These are phyloP conservation scores for Botrytis fragariae DNA, from an alignment of 2,329 filamentous ascomycete genomes.

Conservation along the genomic window DNA sequence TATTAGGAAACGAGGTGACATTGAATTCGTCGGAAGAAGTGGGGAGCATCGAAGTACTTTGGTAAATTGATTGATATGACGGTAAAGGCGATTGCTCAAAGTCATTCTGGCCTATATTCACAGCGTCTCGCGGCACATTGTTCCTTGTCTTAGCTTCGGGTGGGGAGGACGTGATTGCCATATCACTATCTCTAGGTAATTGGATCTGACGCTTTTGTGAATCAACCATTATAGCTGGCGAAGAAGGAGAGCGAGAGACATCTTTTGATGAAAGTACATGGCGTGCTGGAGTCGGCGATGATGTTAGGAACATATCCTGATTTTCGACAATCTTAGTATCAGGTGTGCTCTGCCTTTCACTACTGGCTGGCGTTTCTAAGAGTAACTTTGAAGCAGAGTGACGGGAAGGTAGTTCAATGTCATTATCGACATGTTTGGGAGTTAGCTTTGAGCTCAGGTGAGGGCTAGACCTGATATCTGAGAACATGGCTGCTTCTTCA, in stretches of 20 bases:
- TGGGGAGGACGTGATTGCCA: constrained; percentile 40
- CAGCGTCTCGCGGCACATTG: neutral
- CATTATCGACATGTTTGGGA: constrained; percentile 33
- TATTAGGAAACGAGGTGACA: constrained; percentile 29
- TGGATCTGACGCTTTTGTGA: neutral
- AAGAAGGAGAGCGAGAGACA: constrained; percentile 56
- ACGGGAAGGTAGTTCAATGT: constrained; percentile 27
- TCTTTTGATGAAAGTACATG: constrained; percentile 51
- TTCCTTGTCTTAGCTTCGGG: constrained; percentile 20
- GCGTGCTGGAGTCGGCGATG: constrained; percentile 54
- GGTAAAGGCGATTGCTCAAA: neutral
- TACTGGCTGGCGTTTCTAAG: constrained; percentile 10
- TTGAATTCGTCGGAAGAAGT: constrained; percentile 34
- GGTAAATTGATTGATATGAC: neutral
- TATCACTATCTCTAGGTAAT: constrained; percentile 36
- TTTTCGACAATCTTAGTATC: constrained; percentile 29
- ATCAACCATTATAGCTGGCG: constrained; percentile 44
- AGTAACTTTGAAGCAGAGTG: constrained; percentile 29
- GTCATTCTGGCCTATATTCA: neutral
- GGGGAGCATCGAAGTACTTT: neutral
- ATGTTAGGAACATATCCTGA: constrained; percentile 45
- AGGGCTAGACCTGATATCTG: constrained; percentile 61
- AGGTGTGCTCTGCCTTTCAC: constrained; percentile 32
- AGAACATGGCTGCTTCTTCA: constrained; percentile 64
- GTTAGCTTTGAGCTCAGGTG: constrained; percentile 24